Evolutionary conservation across 2,329 filamentous ascomycete genomes (phyloP).

Genomic region (Ophiosphaerella korrae): DNA sequence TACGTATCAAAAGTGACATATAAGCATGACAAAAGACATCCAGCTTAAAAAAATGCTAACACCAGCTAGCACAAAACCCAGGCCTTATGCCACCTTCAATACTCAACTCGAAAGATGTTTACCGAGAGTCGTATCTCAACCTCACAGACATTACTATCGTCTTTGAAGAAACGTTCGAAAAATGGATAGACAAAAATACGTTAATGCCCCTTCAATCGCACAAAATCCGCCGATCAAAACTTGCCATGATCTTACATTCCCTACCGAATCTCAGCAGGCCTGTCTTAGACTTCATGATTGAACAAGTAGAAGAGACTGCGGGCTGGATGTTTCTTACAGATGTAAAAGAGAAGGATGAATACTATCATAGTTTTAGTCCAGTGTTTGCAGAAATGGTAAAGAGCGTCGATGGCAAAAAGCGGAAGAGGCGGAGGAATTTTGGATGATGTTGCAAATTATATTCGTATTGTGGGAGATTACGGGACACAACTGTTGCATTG

Average conservation of each 20-base stretch:
- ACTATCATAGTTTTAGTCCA: constrained; percentile 34
- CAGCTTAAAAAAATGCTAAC: background rate
- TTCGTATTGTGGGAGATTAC: too few species aligned
- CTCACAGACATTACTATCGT: constrained; percentile 40
- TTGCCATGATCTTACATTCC: constrained; percentile 36
- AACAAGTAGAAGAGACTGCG: constrained; percentile 35
- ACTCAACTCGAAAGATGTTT: constrained; percentile 19
- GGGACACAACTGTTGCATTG: too few species aligned
- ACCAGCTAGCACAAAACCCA: constrained; percentile 34
- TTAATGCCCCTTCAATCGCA: constrained; percentile 28
- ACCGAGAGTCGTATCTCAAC: constrained; percentile 34
- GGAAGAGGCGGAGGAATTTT: background rate
- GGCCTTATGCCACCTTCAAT: constrained; percentile 24
- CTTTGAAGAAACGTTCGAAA: constrained; percentile 40
- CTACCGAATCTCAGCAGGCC: constrained; percentile 29
- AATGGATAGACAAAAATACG: constrained; percentile 27
- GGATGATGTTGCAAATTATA: background rate
- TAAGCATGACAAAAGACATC: too few species aligned
- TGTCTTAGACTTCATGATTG: constrained; percentile 33
- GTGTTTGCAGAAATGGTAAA: constrained; percentile 30
- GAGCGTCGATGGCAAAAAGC: constrained; percentile 20
- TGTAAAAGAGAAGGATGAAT: constrained; percentile 27
- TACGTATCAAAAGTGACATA: constrained; percentile 8
- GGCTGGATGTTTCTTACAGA: constrained; percentile 39
- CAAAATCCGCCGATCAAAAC: constrained; percentile 23